Evolutionary conservation across 495 filamentous ascomycete species (phyloP), one percentile per base, ranked within the genome.

Genomic region (Aspergillus incahuasiensis): DNA sequence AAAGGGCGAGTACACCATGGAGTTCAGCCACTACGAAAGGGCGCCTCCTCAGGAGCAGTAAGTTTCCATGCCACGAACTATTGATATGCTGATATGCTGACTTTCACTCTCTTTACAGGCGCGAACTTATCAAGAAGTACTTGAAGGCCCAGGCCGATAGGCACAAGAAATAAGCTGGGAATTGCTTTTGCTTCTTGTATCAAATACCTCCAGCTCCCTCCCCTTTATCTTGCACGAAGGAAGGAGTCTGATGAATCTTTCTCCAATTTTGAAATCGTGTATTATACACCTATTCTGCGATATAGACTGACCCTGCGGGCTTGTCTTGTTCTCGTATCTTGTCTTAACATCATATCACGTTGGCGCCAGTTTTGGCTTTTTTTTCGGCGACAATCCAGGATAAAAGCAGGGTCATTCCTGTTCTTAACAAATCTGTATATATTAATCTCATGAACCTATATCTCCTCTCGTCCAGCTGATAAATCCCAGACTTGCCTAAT

Each of bases 1-100:
- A 50, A 99, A 99, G 81, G 95, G 95, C 61, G 95, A 99, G 78
- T 99, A 96, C 64, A 86, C 80, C 58, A 99, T 99, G 95, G 95
- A 99, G 78, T 99, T 97, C 71, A 90, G 86, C 67, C 92, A 97
- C 74, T 97, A 99, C 68, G 83, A 86, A 53, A 79, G 89, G 51
- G 89, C 92, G 59, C 88, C 91, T 47, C 83, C 84, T 56, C 92
- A 97, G 63, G 67, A 97, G 70, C 95, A 99, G 87, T 89, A 85
- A 66, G 85, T 83, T 63, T 60, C 56, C 34, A n/a, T n/a, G n/a
- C n/a, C n/a, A 24, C 13, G 20, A n/a, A 12, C 40, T 30, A 25
- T 25, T 1, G 2, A 22, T 16, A 20, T 19, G n/a, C 25, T 6
- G n/a, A n/a, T 41, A 25, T 41, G 25, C 51, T 46, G 50, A 58